A percentile compares a stretch with the other conserved stretches of the same genome.
These are phyloP conservation scores for Oryza australiensis DNA, from an alignment of 176 grass and related monocot species.

Conservation along the genomic window DNA sequence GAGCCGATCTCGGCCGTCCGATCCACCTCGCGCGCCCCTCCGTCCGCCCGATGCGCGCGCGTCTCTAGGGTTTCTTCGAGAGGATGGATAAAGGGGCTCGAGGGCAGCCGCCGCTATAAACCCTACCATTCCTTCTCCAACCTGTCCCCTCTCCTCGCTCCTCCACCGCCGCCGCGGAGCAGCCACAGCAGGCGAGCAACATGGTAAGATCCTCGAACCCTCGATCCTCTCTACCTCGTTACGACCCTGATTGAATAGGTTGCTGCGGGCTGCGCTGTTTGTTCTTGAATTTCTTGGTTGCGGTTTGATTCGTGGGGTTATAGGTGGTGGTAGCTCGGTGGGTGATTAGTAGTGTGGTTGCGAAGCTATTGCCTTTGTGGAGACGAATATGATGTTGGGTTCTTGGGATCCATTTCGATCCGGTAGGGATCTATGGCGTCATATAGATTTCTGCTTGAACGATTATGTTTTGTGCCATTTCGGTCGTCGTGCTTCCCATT, in stretches of 20 bases:
- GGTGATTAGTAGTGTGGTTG: background rate
- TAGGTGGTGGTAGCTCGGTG: background rate
- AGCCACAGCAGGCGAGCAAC: conserved; percentile 20
- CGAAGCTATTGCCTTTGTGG: background rate
- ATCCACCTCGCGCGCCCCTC: background rate
- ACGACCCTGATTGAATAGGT: background rate
- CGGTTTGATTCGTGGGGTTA: background rate
- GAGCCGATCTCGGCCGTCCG: conserved; percentile 37
- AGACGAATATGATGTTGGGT: background rate
- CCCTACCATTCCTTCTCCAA: background rate
- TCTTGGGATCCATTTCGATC: background rate
- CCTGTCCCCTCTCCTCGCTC: conserved; percentile 13
- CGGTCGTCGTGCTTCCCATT: background rate
- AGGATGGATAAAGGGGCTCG: conserved; percentile 7
- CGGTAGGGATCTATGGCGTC: background rate
- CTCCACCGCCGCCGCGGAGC: background rate
- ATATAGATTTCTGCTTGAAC: background rate
- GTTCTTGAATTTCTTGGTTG: background rate
- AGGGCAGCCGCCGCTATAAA: conserved; percentile 31
- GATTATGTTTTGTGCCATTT: background rate
- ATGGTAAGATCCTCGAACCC: conserved; percentile 40
- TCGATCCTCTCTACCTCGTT: too few relatives aligned
- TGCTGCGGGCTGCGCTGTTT: background rate
- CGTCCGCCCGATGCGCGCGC: background rate
- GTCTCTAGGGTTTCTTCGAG: conserved; percentile 37